phyloP scores from a whole-genome alignment of 1,284 basidiomycete genomes.

The Fistulinella cinereoalba region DNA sequence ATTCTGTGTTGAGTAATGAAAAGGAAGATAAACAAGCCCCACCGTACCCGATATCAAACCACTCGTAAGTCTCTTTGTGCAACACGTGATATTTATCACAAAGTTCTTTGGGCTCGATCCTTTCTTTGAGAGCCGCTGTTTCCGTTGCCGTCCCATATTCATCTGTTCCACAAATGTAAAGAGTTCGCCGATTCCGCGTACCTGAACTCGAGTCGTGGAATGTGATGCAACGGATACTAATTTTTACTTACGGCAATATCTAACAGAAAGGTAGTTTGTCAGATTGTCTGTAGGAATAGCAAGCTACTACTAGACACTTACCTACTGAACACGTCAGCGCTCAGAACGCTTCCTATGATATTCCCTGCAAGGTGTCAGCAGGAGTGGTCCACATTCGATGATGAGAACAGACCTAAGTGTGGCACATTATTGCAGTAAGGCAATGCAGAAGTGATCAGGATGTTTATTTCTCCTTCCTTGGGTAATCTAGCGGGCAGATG shows the following conservation, averaged over 20 bases:
- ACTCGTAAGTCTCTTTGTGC: slow-evolving; percentile 93
- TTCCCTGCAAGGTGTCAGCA: slow-evolving; percentile 59
- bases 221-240: neutral
- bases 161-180: slow-evolving; percentile 96
- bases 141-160: slow-evolving; percentile 99
- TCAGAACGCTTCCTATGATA: slow-evolving; percentile 95
- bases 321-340: slow-evolving; percentile 96
- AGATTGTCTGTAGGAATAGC: neutral
- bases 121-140: slow-evolving; percentile 95
- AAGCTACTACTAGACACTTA: slow-evolving; percentile 40
- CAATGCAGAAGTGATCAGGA: slow-evolving; percentile 93
- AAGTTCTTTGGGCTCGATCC: slow-evolving; percentile 80
- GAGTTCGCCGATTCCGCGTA: slow-evolving; percentile 68
- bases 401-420: slow-evolving; percentile 70
- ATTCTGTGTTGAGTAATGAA: slow-evolving; percentile 18
- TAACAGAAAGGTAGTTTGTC: slow-evolving; percentile 26
- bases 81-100: slow-evolving; percentile 93
- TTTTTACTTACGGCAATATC: slow-evolving; percentile 61
- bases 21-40: neutral
- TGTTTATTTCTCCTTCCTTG: slow-evolving; percentile 79
- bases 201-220: slow-evolving; percentile 42
- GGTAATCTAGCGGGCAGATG: slow-evolving; percentile 59
- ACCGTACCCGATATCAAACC: slow-evolving; percentile 84
- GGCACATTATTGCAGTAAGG: slow-evolving; percentile 99
- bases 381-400: slow-evolving; percentile 6